A percentile compares a stretch with the other conserved stretches of the same genome.
These are phyloP conservation scores for Diplosphaera chodatii DNA, from an alignment of 139 green algal species.

Conservation along the genomic window DNA sequence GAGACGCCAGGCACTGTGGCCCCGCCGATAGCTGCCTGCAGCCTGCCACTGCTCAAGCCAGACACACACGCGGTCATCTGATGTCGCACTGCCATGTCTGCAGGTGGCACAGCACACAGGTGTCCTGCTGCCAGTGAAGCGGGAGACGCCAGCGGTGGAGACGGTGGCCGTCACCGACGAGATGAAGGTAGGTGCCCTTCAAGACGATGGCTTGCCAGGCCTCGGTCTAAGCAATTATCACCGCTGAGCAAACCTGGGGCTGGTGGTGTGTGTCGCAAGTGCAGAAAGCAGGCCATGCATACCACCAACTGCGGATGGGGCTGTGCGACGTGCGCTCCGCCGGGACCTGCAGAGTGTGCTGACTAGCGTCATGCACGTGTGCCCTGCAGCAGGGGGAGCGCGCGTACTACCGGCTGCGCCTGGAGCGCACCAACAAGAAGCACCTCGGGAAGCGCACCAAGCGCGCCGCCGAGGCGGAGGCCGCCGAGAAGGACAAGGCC, in stretches of 20 bases:
- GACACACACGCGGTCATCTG: too few species aligned
- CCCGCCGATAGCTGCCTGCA: too few species aligned
- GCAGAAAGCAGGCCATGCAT: conserved; percentile 51
- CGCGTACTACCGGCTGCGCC: conserved; percentile 85
- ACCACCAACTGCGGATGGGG: conserved; percentile 88
- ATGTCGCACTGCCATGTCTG: too few species aligned
- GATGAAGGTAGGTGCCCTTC: conserved; percentile 58
- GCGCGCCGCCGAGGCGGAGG: conserved; percentile 67
- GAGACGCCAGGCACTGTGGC: too few species aligned
- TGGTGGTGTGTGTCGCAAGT: not conserved
- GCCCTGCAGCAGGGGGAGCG: conserved; percentile 23
- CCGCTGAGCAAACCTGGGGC: too few species aligned
- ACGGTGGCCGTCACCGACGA: conserved; percentile 79
- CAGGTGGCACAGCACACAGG: conserved; percentile 37
- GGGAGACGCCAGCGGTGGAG: conserved; percentile 56
- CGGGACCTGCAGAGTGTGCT: too few species aligned
- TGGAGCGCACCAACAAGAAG: conserved; percentile 86
- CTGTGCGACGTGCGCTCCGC: too few species aligned
- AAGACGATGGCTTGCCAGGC: too few species aligned
- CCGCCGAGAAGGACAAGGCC: conserved; percentile 62
- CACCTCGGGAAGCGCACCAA: conserved; percentile 78
- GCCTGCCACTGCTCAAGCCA: too few species aligned
- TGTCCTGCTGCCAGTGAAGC: conserved; percentile 57
- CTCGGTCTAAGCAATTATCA: too few species aligned
- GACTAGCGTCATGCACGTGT: not conserved